Percentiles rank a stretch among this genome's conserved stretches.
Conservation (phyloP, 306 rosid species). For the Fragaria ananassa region DNA sequence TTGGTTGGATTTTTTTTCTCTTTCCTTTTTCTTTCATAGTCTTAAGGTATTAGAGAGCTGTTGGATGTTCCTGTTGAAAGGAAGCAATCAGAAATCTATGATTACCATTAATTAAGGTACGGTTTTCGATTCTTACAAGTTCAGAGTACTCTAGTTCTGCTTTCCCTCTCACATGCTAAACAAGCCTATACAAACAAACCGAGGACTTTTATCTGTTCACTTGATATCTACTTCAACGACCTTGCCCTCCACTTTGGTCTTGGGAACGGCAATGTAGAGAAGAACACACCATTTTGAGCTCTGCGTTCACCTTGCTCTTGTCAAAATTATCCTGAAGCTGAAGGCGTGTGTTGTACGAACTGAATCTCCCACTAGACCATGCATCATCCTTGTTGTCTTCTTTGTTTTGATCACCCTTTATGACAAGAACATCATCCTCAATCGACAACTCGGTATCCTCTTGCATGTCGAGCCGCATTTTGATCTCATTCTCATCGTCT, state of each 20-base stretch:
- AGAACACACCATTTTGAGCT: conserved; percentile 67
- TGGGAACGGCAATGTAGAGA: conserved; percentile 65
- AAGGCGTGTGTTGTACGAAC: conserved; percentile 53
- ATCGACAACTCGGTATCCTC: too few species aligned
- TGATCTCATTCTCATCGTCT: conserved; percentile 67
- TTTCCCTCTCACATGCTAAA: too few species aligned
- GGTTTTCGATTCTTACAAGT: too few species aligned
- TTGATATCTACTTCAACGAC: conserved; percentile 20
- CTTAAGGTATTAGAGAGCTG: neutral
- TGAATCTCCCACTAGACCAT: conserved; percentile 46
- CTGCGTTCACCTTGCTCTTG: conserved; percentile 67
- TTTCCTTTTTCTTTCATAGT: neutral
- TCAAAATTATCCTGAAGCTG: conserved; percentile 59
- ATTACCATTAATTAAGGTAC: too few species aligned
- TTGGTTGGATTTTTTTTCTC: neutral
- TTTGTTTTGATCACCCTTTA: conserved; percentile 13
- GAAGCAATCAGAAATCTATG: neutral
- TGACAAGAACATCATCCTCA: conserved; percentile 25
- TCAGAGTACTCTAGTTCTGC: too few species aligned
- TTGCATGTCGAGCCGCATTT: conserved; percentile 70
- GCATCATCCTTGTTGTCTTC: too few species aligned
- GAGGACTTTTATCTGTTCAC: too few species aligned
- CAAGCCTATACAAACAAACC: too few species aligned
- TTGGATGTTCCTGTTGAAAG: neutral
- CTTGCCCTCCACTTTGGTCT: conserved; percentile 63